These are phyloP conservation scores for Emmonsiellopsis sp. DNA, from an alignment of 2,329 filamentous ascomycete genomes.

Conservation along the genomic window DNA sequence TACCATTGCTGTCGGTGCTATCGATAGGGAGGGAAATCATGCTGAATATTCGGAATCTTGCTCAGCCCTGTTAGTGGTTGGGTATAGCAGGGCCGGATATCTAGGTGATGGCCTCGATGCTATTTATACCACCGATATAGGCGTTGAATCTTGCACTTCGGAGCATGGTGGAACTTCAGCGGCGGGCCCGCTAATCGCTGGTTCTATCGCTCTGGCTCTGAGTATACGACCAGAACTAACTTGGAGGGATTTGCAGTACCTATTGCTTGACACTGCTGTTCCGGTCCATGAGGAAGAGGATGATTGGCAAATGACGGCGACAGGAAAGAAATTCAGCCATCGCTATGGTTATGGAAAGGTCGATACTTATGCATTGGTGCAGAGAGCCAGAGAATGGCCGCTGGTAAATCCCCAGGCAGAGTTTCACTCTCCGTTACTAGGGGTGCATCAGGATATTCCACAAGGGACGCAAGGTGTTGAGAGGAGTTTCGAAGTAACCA, in stretches of 20 bases:
- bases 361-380: slow-evolving; percentile 75
- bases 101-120: slow-evolving; percentile 43
- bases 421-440: slow-evolving; percentile 88
- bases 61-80: slow-evolving; percentile 89
- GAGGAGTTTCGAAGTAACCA: slow-evolving; percentile 69
- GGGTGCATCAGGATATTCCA: slow-evolving; percentile 76
- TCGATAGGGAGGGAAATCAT: slow-evolving; percentile 78
- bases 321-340: slow-evolving; percentile 84
- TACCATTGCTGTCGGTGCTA: slow-evolving; percentile 93
- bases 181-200: slow-evolving; percentile 83
- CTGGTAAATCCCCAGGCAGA: slow-evolving; percentile 92
- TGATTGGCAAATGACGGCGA: slow-evolving; percentile 72
- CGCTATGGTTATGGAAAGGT: slow-evolving; percentile 94
- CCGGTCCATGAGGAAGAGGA: slow-evolving; percentile 63
- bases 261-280: slow-evolving; percentile 74
- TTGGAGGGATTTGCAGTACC: slow-evolving; percentile 92
- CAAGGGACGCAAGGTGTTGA: slow-evolving; percentile 72
- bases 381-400: slow-evolving; percentile 75
- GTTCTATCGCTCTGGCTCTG: slow-evolving; percentile 81
- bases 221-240: slow-evolving; percentile 75
- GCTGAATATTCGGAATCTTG: slow-evolving; percentile 96
- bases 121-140: slow-evolving; percentile 95
- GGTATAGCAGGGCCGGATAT: slow-evolving; percentile 83
- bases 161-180: slow-evolving; percentile 90
- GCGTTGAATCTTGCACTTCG: slow-evolving; percentile 65